Evolutionary conservation across 352 stramenopile species (phyloP).

Genomic region (Globisporangium rhizosaccharum): DNA sequence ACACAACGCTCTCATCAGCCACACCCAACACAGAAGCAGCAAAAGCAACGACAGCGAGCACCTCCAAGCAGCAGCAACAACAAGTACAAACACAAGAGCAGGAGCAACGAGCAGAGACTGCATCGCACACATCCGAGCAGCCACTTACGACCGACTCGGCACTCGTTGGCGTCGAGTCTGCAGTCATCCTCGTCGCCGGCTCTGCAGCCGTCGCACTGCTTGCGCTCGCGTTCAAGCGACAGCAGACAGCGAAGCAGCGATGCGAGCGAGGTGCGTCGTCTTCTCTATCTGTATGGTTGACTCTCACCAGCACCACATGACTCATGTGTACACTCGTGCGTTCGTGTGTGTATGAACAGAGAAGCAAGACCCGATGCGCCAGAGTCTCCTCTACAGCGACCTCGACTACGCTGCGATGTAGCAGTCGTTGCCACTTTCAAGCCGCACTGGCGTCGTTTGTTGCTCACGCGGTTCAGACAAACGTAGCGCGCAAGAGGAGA

Average conservation of each 20-base stretch:
- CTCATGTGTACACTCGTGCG: no score
- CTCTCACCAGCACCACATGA: no score
- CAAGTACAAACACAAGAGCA: not conserved
- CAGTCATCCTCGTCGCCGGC: not conserved
- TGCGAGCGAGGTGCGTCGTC: constrained; percentile 1
- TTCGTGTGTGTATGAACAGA: not conserved
- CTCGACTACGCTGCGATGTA: constrained; percentile 79
- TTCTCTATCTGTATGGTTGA: no score
- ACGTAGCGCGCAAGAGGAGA: no score
- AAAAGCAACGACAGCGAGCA: no score
- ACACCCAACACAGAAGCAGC: not conserved
- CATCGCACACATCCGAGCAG: not conserved
- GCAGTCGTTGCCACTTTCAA: not conserved
- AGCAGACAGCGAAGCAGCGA: not conserved
- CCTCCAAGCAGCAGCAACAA: not conserved
- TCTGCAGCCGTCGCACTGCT: not conserved
- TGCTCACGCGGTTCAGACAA: no score
- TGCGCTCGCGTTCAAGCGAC: constrained; percentile 1
- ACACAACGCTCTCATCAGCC: no score
- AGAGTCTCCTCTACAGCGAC: constrained; percentile 58
- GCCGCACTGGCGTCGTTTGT: no score
- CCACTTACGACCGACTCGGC: not conserved
- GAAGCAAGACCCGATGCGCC: constrained; percentile 32
- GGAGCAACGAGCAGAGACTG: not conserved
- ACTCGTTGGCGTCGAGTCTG: constrained; percentile 1